A percentile compares a stretch with the other conserved stretches of the same genome.
Conservation (phyloP, 129 eudicot species). For the Escallonia rubra region DNA sequence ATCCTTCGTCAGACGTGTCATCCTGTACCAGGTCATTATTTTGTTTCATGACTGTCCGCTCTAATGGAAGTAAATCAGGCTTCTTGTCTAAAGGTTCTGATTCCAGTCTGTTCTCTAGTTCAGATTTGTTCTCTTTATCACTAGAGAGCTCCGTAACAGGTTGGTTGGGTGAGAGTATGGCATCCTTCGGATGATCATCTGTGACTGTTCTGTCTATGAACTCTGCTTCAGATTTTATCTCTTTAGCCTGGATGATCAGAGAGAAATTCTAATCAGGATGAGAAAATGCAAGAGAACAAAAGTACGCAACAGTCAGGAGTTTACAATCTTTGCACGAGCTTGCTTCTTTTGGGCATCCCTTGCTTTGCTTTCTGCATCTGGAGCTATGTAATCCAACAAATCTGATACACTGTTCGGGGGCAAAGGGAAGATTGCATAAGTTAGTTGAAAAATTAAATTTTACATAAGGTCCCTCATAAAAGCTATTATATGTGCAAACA, state of each 20-base stretch:
- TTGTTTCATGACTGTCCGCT: constrained; percentile 22
- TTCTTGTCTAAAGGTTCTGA: constrained; percentile 25
- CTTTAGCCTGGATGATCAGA: constrained; percentile 47
- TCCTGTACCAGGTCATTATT: constrained; percentile 28
- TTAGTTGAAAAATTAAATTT: neutral
- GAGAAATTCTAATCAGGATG: neutral
- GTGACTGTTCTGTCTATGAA: constrained; percentile 38
- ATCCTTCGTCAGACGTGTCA: constrained; percentile 86
- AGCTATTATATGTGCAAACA: too few relatives aligned
- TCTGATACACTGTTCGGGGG: constrained; percentile 76
- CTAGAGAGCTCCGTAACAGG: constrained; percentile 31
- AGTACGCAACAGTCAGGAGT: constrained; percentile 2
- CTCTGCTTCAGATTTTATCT: constrained; percentile 29
- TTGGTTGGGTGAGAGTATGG: constrained; percentile 28
- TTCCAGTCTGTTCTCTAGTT: constrained; percentile 36
- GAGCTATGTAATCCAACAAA: constrained; percentile 85
- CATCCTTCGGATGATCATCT: constrained; percentile 48
- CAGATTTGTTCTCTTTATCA: constrained; percentile 60
- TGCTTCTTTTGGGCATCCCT: constrained; percentile 96
- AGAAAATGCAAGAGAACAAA: constrained; percentile 5
- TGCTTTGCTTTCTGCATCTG: constrained; percentile 86
- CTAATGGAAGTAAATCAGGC: constrained; percentile 24
- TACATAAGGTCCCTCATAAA: neutral
- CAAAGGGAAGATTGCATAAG: neutral
- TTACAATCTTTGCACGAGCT: constrained; percentile 86